Conservation (phyloP, 345 rosid species). For the Abelmoschus esculentus region DNA sequence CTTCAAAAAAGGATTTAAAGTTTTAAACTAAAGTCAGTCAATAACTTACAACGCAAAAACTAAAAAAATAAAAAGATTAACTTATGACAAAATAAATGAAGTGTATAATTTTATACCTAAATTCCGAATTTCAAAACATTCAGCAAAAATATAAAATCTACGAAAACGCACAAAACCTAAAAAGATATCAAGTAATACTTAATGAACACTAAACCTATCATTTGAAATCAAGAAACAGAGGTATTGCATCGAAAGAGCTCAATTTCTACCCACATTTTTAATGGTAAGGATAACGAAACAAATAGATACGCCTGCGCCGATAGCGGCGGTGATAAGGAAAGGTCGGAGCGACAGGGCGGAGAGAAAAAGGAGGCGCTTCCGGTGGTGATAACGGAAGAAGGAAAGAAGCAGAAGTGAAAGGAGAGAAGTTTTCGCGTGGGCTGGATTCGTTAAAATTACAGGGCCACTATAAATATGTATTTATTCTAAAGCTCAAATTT, state of each 20-base stretch:
- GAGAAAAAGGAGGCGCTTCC: conserved; percentile 12
- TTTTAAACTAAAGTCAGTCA: too few relatives aligned
- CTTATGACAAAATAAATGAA: too few relatives aligned
- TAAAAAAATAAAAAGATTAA: too few relatives aligned
- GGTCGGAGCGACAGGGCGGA: background rate
- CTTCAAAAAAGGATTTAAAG: too few relatives aligned
- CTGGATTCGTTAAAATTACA: too few relatives aligned
- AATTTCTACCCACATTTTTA: background rate
- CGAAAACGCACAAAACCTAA: background rate
- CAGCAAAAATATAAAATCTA: background rate
- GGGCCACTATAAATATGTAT: too few relatives aligned
- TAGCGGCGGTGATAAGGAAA: background rate
- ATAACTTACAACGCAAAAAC: too few relatives aligned
- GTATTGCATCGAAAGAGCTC: background rate
- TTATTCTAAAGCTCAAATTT: too few relatives aligned
- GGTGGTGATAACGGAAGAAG: too few relatives aligned
- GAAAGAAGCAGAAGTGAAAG: too few relatives aligned
- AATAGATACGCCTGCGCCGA: background rate
- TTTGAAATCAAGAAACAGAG: background rate
- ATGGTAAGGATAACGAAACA: background rate
- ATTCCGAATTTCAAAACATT: background rate
- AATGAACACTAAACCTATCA: background rate
- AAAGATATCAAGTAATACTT: background rate
- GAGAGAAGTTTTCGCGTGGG: too few relatives aligned
- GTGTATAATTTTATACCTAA: too few relatives aligned